A percentile compares a stretch with the other conserved stretches of the same genome.
Conservation (phyloP, 129 eudicot genomes). For the Daucus carota region DH1_v3.0 NC_030384.2:25823001-25823500, state of each 20-base stretch:
- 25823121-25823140: conserved; percentile 54
- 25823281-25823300: conserved; percentile 60
- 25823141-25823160: conserved; percentile 58
- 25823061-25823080: conserved; percentile 83
- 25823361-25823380: conserved; percentile 77
- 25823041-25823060: conserved; percentile 53
- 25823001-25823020: conserved; percentile 58
- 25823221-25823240: conserved; percentile 52
- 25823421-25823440: conserved; percentile 62
- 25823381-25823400: conserved; percentile 56
- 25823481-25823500: conserved; percentile 17
- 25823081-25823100: conserved; percentile 51
- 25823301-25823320: conserved; percentile 55
- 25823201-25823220: conserved; percentile 46
- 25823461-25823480: conserved; percentile 33
- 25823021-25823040: conserved; percentile 58
- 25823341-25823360: conserved; percentile 54
- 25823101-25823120: conserved; percentile 51
- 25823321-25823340: conserved; percentile 58
- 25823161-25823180: conserved; percentile 73
- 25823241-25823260: conserved; percentile 55
- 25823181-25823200: conserved; percentile 81
- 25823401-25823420: conserved; percentile 53
- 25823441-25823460: conserved; percentile 68
- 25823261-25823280: conserved; percentile 70